Conservation (phyloP, 805 yeast genomes). For the Candida patagonica region DNA sequence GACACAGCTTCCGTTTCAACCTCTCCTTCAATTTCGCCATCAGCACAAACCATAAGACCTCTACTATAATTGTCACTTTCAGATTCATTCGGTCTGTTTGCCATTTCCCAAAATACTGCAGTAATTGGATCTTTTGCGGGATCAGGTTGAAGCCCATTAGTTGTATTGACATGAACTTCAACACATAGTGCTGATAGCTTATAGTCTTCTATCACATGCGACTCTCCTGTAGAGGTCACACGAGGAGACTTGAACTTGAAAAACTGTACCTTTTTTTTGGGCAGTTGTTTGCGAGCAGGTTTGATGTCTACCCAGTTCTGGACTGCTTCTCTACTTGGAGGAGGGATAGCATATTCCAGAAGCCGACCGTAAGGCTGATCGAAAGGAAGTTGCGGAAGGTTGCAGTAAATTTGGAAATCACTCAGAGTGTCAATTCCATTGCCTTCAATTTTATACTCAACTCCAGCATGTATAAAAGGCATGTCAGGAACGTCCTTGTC, state of each 20-base stretch:
- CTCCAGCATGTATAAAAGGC: constrained; percentile 62
- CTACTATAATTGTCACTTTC: constrained; percentile 19
- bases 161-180: constrained; percentile 58
- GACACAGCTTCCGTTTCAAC: constrained; percentile 21
- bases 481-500: constrained; percentile 40
- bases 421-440: constrained; percentile 22
- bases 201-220: not conserved
- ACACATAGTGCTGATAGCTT: constrained; percentile 49
- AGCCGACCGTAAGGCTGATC: constrained; percentile 14
- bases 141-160: constrained; percentile 47
- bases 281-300: not conserved
- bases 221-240: not conserved
- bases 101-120: constrained; percentile 56
- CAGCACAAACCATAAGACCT: constrained; percentile 12
- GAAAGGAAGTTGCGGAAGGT: not conserved
- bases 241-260: not conserved
- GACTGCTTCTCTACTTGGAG: constrained; percentile 42
- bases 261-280: not conserved
- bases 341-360: constrained; percentile 39
- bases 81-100: constrained; percentile 31
- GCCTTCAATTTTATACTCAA: constrained; percentile 42
- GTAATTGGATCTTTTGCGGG: constrained; percentile 51
- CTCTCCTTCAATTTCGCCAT: not conserved
- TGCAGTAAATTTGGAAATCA: constrained; percentile 6
- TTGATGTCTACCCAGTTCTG: constrained; percentile 25